Evolutionary conservation across 768 basidiomycete genomes (phyloP), one percentile per base, ranked within the genome.

Genomic region (Tephrocybe rancida): DNA sequence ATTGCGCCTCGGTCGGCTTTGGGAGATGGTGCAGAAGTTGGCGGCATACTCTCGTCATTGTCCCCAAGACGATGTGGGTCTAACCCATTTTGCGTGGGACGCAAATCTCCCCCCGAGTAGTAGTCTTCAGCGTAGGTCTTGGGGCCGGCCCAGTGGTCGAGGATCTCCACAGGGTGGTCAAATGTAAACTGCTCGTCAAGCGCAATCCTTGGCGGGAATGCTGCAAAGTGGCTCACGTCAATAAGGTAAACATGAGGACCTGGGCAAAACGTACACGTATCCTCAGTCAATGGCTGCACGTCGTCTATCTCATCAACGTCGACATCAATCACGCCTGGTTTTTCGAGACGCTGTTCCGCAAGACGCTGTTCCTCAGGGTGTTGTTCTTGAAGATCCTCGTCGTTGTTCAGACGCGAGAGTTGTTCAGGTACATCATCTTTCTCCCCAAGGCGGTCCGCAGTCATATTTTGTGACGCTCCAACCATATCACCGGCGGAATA

Each of bases 71-170:
- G 38, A 18, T 60, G 53, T 18, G 59, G 34, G 26, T 56, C 26
- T 24, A 37, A 3, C 11, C 7, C 37, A 16, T 45, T 45, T 14
- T 47, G 48, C 22, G 18, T 10, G 21, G 45, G 35, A 25, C 29
- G 48, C 56, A 58, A 58, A 46, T 67, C 63, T 10, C 70, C 69
- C 18, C 66, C 66, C 9, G 67, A 50, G 54, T 74, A 72, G 48
- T 64, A 70, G 48, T 74, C 73, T 58, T 73, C 63, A 3, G 73
- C 73, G 48, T 66, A 68, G 16, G 44, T 67, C 43, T 58, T 62
- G 19, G 68, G 67, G 18, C 65, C 67, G 37, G 58, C 60, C 74
- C 73, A 74, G n/a, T 66, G 70, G 56, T 72, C 69, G 27, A 61
- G 67, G 10, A 73, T 61, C 26, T 74, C 66, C 22, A 71, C 52